These are phyloP conservation scores for Cystofilobasidium bisporidii DNA, from an alignment of 768 basidiomycete species.

Conservation along the genomic window DNA sequence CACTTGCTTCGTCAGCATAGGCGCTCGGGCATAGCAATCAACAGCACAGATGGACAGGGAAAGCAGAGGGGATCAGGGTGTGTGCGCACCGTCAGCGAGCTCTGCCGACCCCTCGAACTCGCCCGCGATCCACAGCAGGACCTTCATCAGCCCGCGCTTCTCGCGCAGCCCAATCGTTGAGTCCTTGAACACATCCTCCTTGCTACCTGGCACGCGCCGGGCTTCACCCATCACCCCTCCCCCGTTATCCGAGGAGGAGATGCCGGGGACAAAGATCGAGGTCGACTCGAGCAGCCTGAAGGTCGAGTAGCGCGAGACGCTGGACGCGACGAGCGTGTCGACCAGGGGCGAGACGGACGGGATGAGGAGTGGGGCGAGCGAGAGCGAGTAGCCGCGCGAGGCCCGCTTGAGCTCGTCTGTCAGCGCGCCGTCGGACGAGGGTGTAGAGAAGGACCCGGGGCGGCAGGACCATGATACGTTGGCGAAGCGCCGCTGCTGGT, in stretches of 20 bases:
- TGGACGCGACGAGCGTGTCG: slow-evolving; percentile 64
- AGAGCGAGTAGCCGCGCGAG: slow-evolving; percentile 71
- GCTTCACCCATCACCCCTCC: slow-evolving; percentile 31
- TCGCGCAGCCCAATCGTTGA: slow-evolving; percentile 65
- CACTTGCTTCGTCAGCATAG: no score
- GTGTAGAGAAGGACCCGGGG: background rate
- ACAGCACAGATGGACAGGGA: no score
- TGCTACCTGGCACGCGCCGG: slow-evolving; percentile 71
- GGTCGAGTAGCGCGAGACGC: slow-evolving; percentile 81
- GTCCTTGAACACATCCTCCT: slow-evolving; percentile 87
- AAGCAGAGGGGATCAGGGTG: background rate
- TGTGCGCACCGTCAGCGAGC: slow-evolving; percentile 31
- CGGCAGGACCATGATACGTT: background rate
- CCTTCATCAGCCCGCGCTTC: slow-evolving; percentile 85
- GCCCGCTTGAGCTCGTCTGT: slow-evolving; percentile 44
- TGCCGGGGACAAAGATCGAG: slow-evolving; percentile 46
- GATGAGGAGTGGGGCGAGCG: slow-evolving; percentile 71
- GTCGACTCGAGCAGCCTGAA: slow-evolving; percentile 72
- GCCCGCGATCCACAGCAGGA: slow-evolving; percentile 67
- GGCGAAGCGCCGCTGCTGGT: slow-evolving; percentile 1
- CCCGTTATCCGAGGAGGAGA: no score
- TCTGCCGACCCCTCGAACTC: slow-evolving; percentile 52
- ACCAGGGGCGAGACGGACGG: slow-evolving; percentile 71
- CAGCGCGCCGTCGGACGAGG: slow-evolving; percentile 27
- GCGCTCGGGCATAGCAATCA: no score